Base-by-base conservation (phyloP, 352 stramenopile genomes). In the Aphanomyces invadans region DNA sequence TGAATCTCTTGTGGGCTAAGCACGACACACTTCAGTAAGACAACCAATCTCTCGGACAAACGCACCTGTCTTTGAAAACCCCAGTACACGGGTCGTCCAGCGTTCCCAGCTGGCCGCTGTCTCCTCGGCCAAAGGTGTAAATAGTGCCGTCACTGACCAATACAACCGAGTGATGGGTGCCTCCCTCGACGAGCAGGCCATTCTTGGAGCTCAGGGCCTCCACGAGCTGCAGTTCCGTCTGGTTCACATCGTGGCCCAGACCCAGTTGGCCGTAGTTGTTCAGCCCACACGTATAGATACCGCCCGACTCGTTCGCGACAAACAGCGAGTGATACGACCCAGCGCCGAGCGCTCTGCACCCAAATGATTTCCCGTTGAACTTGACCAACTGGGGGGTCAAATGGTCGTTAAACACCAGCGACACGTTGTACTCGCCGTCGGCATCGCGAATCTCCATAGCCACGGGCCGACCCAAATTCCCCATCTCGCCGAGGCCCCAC, bases 201-300 rank as follows among this genome's bases (percentile, higher is more conserved):
- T 90, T 92, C 69, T 82, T 76, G 70, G 71, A 60, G 53, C 75
- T 80, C 1, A 92, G 68, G 55, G 84, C 74, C 21, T 90, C 81
- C n/a, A 92, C 84, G 46, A 92, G 79, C 68, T 89, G 79, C 44
- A 89, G 65, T 55, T 82, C 76, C 3, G 61, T 68, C 63, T 75
- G 81, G 71, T 92, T 92, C 29, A 81, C 79, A 31, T 78, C 88
- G 73, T 89, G 86, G 19, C 94, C 93, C 46, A 97, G 76, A n/a
- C 96, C 96, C 23, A 99, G 70, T 73, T 99, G 96, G 10, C 96
- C 96, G 75, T 98, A 98, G 62, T 97, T 96, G 81, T 98, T 99
- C 4, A 98, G 79, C 4, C 96, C 96, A 56, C 79, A 91, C 4
- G 84, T 80, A 77, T 97, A 98, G 3, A 98, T 72, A 63, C 88